Evolutionary conservation across 106 monocot species (phyloP).

Genomic region (Dendrobium chrysotoxum): DNA sequence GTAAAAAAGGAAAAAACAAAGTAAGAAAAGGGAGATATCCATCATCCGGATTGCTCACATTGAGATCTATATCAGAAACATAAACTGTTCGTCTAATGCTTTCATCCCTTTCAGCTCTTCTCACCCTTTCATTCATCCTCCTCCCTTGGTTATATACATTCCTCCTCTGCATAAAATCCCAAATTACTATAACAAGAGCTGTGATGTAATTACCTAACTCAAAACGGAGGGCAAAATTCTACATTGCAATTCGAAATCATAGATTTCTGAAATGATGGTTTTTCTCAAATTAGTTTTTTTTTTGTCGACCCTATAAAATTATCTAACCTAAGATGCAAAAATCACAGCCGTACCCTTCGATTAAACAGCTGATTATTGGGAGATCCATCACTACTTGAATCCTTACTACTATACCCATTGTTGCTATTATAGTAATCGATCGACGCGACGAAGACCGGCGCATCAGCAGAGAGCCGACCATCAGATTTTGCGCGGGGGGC

Average conservation of each 20-base stretch:
- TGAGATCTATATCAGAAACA: conserved; percentile 84
- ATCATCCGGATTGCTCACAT: conserved; percentile 35
- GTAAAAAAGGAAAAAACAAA: not conserved
- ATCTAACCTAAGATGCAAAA: not conserved
- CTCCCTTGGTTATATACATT: conserved; percentile 35
- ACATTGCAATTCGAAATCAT: not conserved
- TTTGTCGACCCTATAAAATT: not conserved
- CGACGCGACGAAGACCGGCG: conserved; percentile 36
- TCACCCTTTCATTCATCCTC: conserved; percentile 43
- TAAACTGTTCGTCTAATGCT: conserved; percentile 80
- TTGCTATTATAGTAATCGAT: conserved; percentile 4
- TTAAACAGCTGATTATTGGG: conserved; percentile 7
- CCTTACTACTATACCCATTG: conserved; percentile 14
- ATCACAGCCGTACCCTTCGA: conserved; percentile 13
- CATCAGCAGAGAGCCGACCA: conserved; percentile 42
- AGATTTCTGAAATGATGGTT: not conserved
- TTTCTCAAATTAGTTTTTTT: not conserved
- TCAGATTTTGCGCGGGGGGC: conserved; percentile 16
- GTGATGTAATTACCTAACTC: not conserved
- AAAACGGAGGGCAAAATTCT: not conserved
- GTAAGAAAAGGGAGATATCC: not conserved
- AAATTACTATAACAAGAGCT: not conserved
- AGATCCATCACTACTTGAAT: conserved; percentile 35
- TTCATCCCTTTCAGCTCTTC: conserved; percentile 55
- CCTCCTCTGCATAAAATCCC: conserved; percentile 36